These are phyloP conservation scores for Arthrobotrys sphaeroides DNA, from an alignment of 2,329 filamentous ascomycete species.

Conservation along the genomic window DNA sequence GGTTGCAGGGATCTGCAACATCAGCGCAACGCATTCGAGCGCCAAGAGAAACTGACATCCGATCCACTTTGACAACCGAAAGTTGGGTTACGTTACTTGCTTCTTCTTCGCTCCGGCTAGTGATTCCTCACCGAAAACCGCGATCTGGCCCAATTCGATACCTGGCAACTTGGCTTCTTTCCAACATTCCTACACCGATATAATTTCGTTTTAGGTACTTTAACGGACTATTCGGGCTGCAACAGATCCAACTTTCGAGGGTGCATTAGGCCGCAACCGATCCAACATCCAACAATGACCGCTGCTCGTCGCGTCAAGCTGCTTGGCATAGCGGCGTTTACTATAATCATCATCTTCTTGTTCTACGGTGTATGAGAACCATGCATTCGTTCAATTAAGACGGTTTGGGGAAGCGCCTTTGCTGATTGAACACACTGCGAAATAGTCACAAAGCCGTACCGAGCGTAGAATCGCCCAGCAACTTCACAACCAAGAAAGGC, in stretches of 20 bases:
- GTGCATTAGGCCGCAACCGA: no score
- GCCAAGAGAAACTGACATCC: constrained; percentile 3
- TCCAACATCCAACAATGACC: constrained; percentile 67
- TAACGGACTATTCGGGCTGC: background rate
- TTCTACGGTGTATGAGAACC: constrained; percentile 70
- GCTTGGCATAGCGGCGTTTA: constrained; percentile 71
- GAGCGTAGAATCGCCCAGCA: constrained; percentile 66
- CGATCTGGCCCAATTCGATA: constrained; percentile 9
- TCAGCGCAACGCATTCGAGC: background rate
- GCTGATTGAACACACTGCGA: constrained; percentile 22
- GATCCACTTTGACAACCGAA: background rate
- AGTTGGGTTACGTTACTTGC: no score
- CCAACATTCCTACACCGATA: background rate
- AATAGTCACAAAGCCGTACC: constrained; percentile 61
- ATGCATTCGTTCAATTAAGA: background rate
- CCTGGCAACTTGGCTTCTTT: background rate
- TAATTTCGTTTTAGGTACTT: background rate
- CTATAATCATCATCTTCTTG: constrained; percentile 73
- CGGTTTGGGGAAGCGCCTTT: constrained; percentile 8
- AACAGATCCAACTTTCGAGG: background rate
- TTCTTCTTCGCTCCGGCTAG: background rate
- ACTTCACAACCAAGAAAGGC: constrained; percentile 67
- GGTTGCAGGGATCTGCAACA: background rate
- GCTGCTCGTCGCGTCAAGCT: constrained; percentile 75
- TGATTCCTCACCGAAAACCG: background rate